phyloP scores from a whole-genome alignment of 352 stramenopile species.

The Elongisporangium undulatum region DNA sequence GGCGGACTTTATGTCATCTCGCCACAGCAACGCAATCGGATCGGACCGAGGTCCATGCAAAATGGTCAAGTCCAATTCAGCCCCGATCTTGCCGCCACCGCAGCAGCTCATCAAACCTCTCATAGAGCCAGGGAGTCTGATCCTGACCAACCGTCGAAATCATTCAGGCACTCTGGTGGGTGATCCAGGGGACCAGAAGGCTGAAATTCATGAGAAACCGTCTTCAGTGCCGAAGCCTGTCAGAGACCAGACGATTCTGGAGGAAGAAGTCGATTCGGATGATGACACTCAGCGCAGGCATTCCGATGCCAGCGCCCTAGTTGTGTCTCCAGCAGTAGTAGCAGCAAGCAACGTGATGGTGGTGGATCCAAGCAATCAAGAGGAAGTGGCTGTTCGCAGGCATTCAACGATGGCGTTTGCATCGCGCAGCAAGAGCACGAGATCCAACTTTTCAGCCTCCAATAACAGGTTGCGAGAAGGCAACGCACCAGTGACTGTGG shows the following conservation, averaged over 20 bases:
- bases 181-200: slow-evolving; percentile 1
- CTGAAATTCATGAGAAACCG: neutral
- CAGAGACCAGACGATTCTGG: neutral
- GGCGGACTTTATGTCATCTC: slow-evolving; percentile 28
- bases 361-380: neutral
- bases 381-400: neutral
- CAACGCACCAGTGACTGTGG: too few relatives aligned
- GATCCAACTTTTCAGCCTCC: too few relatives aligned
- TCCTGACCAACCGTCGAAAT: slow-evolving; percentile 24
- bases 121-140: slow-evolving; percentile 22
- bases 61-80: slow-evolving; percentile 27
- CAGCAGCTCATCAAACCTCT: slow-evolving; percentile 18
- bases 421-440: neutral
- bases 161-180: neutral
- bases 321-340: neutral
- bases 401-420: neutral
- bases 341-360: neutral
- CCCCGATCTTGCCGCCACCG: slow-evolving; percentile 17
- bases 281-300: slow-evolving; percentile 6
- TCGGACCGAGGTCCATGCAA: slow-evolving; percentile 7
- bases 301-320: neutral
- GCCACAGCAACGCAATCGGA: slow-evolving; percentile 12
- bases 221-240: neutral
- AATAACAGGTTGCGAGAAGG: too few relatives aligned
- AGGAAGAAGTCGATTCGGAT: neutral